phyloP scores from a whole-genome alignment of 2,329 filamentous ascomycete genomes.

The Didymella exigua region DNA sequence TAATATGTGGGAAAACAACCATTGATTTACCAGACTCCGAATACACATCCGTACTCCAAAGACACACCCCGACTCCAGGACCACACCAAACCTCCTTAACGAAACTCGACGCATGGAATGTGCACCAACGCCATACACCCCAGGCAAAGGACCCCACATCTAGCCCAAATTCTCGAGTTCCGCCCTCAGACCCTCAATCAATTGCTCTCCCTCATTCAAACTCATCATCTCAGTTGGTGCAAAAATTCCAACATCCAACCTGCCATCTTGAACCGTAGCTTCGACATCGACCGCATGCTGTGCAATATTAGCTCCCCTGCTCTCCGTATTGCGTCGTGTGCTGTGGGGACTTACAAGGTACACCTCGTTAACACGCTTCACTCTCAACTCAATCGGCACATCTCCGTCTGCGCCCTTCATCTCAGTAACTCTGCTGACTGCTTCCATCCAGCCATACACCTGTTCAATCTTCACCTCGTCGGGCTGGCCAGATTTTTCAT shows the following conservation, averaged over 20 bases:
- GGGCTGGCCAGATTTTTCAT: conserved; percentile 9
- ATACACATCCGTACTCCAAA: not conserved
- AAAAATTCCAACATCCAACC: conserved; percentile 61
- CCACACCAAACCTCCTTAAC: not conserved
- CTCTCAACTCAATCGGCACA: conserved; percentile 26
- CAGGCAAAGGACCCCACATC: not conserved
- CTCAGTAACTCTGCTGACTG: conserved; percentile 26
- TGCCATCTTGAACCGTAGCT: conserved; percentile 56
- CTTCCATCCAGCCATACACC: conserved; percentile 22
- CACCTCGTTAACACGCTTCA: conserved; percentile 30
- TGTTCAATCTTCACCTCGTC: conserved; percentile 28
- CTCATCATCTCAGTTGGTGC: conserved; percentile 52
- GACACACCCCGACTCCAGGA: not conserved
- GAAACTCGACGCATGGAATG: too few relatives aligned
- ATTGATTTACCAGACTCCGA: not conserved
- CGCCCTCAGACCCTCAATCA: not conserved
- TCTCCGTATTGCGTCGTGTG: too few relatives aligned
- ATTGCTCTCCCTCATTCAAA: conserved; percentile 41
- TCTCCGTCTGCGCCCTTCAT: conserved; percentile 9
- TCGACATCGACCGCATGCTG: conserved; percentile 63
- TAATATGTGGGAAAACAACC: not conserved
- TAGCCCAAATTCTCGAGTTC: not conserved
- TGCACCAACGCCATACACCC: not conserved
- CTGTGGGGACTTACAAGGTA: conserved; percentile 47
- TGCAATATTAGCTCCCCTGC: conserved; percentile 16